Conservation (phyloP, 2,329 filamentous ascomycete species). For the Penicillium freii region DNA sequence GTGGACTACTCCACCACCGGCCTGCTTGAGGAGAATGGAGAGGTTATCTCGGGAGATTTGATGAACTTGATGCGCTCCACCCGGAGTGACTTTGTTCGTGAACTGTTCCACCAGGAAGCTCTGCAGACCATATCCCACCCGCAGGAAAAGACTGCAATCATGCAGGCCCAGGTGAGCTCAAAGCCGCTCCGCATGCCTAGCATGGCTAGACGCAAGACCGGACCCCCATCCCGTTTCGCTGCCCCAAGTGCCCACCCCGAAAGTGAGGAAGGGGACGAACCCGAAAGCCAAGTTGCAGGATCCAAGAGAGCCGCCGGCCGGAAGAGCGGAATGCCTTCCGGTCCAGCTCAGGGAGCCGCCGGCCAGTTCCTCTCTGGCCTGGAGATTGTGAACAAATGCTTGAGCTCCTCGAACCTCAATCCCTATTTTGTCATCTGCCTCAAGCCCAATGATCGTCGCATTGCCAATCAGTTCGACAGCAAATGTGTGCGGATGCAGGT, state of each 20-base stretch:
- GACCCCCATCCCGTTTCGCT: conserved; percentile 49
- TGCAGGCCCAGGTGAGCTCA: conserved; percentile 94
- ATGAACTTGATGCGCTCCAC: conserved; percentile 90
- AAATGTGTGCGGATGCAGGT: conserved; percentile 95
- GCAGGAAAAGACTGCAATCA: conserved; percentile 81
- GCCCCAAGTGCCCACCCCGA: conserved; percentile 25
- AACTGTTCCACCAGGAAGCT: conserved; percentile 94
- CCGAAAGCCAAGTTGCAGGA: conserved; percentile 35
- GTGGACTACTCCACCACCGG: conserved; percentile 89
- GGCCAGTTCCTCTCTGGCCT: conserved; percentile 87
- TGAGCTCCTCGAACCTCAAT: conserved; percentile 80
- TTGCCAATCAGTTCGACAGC: conserved; percentile 98
- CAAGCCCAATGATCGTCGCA: conserved; percentile 94
- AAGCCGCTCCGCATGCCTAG: conserved; percentile 91
- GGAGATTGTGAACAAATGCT: conserved; percentile 84
- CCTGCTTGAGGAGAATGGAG: conserved; percentile 90
- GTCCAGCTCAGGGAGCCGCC: conserved; percentile 73
- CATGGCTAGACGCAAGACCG: conserved; percentile 77
- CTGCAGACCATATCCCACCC: conserved; percentile 92
- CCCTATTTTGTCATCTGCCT: conserved; percentile 95
- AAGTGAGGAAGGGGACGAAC: conserved; percentile 44
- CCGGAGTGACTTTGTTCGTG: conserved; percentile 82
- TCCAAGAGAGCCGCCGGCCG: conserved; percentile 29
- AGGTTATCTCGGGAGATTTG: conserved; percentile 91
- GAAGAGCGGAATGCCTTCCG: conserved; percentile 42